Base-by-base conservation (phyloP, 2,329 filamentous ascomycete species). In the Ploettnerulaceae sp. region DNA sequence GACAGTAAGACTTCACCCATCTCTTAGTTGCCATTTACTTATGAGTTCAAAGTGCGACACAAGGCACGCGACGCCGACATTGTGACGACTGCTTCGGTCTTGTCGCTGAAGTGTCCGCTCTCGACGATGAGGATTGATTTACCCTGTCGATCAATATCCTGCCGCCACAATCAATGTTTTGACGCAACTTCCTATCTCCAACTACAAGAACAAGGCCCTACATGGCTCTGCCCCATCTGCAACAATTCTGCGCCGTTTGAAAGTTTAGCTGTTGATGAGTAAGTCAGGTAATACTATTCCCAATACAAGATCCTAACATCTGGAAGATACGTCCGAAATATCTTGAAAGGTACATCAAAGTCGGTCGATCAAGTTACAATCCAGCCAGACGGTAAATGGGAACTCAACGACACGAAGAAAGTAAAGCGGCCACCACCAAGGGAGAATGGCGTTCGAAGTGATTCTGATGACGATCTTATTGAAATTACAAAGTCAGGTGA, bases 181-280 rank as follows among this genome's bases (percentile, higher is more conserved):
- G 93, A 98, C 65, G 91, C 86, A 3, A 84, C 81, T 3, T 94
- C 89, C 2, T 98, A 96, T 63, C 74, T 98, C 15, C 88, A 95
- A 59, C 70, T 98, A 21, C 91, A 97, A 64, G 89, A 97, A 64
- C 93, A 98, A 70, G 91, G 89, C 0, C 93, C 93, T 0, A 94
- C 93, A 14, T 98, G 93, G 93, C 75, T 82, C n/a, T 98, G 93
- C 61, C 93, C 93, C 0, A 84, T 96, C 17, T 98, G 93, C 71
- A 91, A 84, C 66, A 94, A 90, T 61, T 69, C 79, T 0, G 83
- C 89, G 1, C 80, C 82, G 0, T 98, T 88, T 65, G 85, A 91
- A 40, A 82, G 79, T 37, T 70, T 98, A 18, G 89, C 88, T 8
- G 81, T 97, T 22, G 93, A 98, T 57, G 86, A 93, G 79, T 93